phyloP scores from a whole-genome alignment of 208 protist species.

The Leishmania gerbilli region DNA sequence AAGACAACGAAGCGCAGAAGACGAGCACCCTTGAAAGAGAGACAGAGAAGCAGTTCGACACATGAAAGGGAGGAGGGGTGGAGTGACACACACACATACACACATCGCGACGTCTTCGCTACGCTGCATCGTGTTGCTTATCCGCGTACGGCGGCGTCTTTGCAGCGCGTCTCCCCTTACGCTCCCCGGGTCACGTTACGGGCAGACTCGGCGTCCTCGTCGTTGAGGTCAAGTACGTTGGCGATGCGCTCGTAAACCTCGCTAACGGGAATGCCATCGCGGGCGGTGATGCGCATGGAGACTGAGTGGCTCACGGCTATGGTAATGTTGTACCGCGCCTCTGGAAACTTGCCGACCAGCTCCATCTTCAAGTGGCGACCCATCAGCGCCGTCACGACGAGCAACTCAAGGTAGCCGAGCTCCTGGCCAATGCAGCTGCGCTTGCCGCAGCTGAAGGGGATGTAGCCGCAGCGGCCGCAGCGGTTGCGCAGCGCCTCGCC shows the following conservation, averaged over 20 bases:
- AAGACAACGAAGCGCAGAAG: too few species aligned
- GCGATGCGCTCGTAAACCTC: conserved; percentile 21
- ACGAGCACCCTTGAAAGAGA: too few species aligned
- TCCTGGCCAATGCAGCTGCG: conserved; percentile 64
- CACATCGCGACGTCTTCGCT: background rate
- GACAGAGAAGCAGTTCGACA: background rate
- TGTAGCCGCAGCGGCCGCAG: conserved; percentile 56
- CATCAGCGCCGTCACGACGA: conserved; percentile 44
- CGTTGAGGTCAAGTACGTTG: conserved; percentile 16
- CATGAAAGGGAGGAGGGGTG: background rate
- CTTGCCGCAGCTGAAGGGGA: conserved; percentile 53
- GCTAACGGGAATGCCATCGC: conserved; percentile 23
- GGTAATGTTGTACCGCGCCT: conserved; percentile 50
- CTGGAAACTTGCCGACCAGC: conserved; percentile 42
- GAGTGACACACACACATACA: background rate
- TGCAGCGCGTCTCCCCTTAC: background rate
- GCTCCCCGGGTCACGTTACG: conserved; percentile 2
- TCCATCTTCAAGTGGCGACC: conserved; percentile 44
- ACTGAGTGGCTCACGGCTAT: conserved; percentile 47
- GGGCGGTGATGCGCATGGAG: conserved; percentile 23
- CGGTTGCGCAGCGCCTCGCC: conserved; percentile 37
- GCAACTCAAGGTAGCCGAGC: conserved; percentile 46
- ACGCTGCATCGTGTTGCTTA: background rate
- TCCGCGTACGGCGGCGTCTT: conserved; percentile 6
- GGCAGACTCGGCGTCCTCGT: conserved; percentile 10